These are phyloP conservation scores for Dendrocalamus sinicus DNA, from an alignment of 176 grass and related monocot genomes.

Conservation along the genomic window DNA sequence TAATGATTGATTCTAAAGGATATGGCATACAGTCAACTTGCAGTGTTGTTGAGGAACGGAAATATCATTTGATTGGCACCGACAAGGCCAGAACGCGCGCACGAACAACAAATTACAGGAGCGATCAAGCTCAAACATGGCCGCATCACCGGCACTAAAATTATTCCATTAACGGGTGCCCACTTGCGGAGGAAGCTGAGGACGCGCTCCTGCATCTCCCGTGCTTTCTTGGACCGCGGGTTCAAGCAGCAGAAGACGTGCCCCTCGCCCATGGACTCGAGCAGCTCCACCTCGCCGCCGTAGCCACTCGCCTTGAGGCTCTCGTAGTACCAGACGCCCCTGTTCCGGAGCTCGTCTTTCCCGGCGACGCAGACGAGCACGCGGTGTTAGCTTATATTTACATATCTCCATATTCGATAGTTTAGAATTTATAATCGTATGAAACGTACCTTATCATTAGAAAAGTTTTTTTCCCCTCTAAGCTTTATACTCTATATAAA, in stretches of 20 bases:
- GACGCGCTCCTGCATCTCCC: conserved; percentile 53
- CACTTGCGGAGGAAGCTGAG: conserved; percentile 57
- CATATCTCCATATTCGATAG: no score
- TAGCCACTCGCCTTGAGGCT: conserved; percentile 60
- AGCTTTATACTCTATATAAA: no score
- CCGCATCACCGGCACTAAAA: background rate
- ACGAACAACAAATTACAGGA: background rate
- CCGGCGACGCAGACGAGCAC: conserved; percentile 78
- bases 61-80: background rate
- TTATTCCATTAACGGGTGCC: conserved; percentile 31
- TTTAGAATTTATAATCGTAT: no score
- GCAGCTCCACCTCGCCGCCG: conserved; percentile 63
- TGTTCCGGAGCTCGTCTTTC: conserved; percentile 71
- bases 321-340: conserved; percentile 82
- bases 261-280: conserved; percentile 60
- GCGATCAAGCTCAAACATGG: background rate
- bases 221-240: conserved; percentile 43
- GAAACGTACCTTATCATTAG: no score
- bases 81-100: background rate
- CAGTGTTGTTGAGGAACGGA: background rate
- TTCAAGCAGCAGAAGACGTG: conserved; percentile 71
- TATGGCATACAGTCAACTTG: no score
- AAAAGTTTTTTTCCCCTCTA: no score
- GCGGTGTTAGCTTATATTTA: background rate
- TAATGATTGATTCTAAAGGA: no score